Percentiles rank a stretch among this genome's conserved stretches.
Evolutionary conservation across 2,329 filamentous ascomycete species (phyloP).

Genomic region (Paradendryphiella salina): DNA sequence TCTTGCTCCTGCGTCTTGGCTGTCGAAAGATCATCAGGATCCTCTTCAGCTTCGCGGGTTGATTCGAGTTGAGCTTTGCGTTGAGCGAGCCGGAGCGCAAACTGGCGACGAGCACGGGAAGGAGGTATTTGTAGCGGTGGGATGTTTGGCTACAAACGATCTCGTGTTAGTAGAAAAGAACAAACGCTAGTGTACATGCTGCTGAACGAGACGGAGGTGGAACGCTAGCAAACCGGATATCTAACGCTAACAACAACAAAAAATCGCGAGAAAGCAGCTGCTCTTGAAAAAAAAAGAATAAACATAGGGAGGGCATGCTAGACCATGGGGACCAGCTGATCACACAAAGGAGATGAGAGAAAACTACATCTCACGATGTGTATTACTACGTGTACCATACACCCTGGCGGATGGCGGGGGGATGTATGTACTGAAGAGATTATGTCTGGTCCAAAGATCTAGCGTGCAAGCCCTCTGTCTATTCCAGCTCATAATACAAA

Average conservation of each 20-base stretch:
- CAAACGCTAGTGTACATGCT: neutral
- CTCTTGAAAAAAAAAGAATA: neutral
- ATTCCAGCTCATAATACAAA: slow-evolving; percentile 13
- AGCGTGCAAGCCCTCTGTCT: slow-evolving; percentile 9
- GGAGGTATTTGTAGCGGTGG: slow-evolving; percentile 78
- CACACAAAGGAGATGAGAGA: slow-evolving; percentile 22
- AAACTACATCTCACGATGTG: slow-evolving; percentile 24
- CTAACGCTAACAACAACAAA: neutral
- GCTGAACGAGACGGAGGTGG: slow-evolving; percentile 6
- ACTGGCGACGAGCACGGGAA: slow-evolving; percentile 80
- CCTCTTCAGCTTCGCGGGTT: slow-evolving; percentile 26
- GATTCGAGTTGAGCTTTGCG: slow-evolving; percentile 50
- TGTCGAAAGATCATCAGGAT: slow-evolving; percentile 7
- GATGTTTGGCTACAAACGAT: slow-evolving; percentile 15
- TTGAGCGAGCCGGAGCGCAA: slow-evolving; percentile 77
- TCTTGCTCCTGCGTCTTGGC: slow-evolving; percentile 33
- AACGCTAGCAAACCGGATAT: slow-evolving; percentile 4
- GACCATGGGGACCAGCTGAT: slow-evolving; percentile 7
- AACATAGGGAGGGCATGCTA: slow-evolving; percentile 1
- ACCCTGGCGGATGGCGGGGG: slow-evolving; percentile 25
- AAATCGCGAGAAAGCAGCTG: neutral
- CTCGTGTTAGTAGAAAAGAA: slow-evolving; percentile 40
- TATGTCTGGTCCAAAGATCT: slow-evolving; percentile 14
- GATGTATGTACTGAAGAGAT: slow-evolving; percentile 35
- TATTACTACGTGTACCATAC: slow-evolving; percentile 41